phyloP scores from a whole-genome alignment of 805 yeast genomes.

The Geotrichum ghanense region DNA sequence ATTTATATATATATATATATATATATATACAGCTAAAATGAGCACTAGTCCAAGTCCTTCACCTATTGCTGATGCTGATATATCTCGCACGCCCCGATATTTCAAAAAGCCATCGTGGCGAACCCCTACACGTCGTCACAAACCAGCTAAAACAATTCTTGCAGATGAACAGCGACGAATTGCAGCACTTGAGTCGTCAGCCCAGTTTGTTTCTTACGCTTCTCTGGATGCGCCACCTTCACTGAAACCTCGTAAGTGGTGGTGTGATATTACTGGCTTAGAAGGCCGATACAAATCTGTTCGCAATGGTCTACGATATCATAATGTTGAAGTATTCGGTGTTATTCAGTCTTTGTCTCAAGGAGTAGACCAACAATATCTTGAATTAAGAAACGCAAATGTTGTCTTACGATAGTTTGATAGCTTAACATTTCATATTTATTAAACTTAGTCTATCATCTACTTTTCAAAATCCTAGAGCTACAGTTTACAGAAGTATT shows the following conservation, averaged over 20 bases:
- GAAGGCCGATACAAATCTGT: conserved; percentile 69
- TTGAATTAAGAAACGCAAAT: conserved; percentile 79
- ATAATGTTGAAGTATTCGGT: conserved; percentile 74
- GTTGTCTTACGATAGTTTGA: conserved; percentile 54
- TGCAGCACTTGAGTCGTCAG: conserved; percentile 26
- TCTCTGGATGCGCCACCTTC: conserved; percentile 81
- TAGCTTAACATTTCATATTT: too few species aligned
- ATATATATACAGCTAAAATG: too few species aligned
- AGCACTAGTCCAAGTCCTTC: conserved; percentile 5
- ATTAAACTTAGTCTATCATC: too few species aligned
- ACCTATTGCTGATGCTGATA: conserved; percentile 17
- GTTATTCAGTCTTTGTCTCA: conserved; percentile 69
- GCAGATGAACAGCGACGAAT: conserved; percentile 70
- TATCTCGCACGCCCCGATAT: conserved; percentile 14
- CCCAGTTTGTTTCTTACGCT: conserved; percentile 46
- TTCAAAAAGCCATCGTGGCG: conserved; percentile 50
- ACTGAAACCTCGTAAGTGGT: conserved; percentile 63
- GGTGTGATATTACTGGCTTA: conserved; percentile 90
- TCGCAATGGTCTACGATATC: conserved; percentile 54
- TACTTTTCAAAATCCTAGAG: too few species aligned
- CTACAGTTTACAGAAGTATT: too few species aligned
- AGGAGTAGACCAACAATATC: conserved; percentile 87
- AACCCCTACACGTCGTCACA: conserved; percentile 49
- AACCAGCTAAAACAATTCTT: conserved; percentile 60
- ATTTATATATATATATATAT: too few species aligned